Base-by-base conservation (phyloP, 73 alveolate genomes). In the Paramecium sonneborni region DNA sequence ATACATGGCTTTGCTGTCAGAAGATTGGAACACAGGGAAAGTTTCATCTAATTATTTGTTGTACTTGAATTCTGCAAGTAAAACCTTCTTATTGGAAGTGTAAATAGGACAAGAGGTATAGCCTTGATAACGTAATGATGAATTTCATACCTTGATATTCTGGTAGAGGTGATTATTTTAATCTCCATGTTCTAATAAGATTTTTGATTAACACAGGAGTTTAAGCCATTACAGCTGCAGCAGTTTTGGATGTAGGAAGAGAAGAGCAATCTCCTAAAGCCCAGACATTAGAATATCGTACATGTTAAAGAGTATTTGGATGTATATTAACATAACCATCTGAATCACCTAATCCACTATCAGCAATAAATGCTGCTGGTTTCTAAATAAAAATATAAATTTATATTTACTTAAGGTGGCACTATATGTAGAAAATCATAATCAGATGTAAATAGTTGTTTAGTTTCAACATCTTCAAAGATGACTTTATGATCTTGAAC, bases 181-280 rank as follows among this genome's bases (percentile, higher is more conserved):
- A 68, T 70, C 70, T 24, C 91, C 84, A 70, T 5, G 74, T 44
- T 43, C 87, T 76, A 0, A 68, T 43, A n/a, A 96, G 86, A 85
- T 96, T 95, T 30, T 96, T 85, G 24, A 93, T 93, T n/a, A 95
- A 92, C 23, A 96, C 93, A 30, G 98, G 98, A 39, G 97, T 92
- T 72, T 96, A 87, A 37, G 96, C 87, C 93, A 96, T 92, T 5
- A 92, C 97, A 18, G 97, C 97, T 6, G 99, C 99, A 12, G 98
- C 97, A 1, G 99, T 96, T 85, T 96, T 96, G 5, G 98, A 92
- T 30, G 96, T 79, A 14, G 98, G 97, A 4, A 82, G 44, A 6
- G 62, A 69, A 6, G 95, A 92, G 28, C 93, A 92, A 69, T 96
- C 99, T 44, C 99, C 99, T 2, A 95, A 35, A 26, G 96, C 94